phyloP scores from a whole-genome alignment of 257 asterid species.

The Nicotiana obtusifolia region DNA sequence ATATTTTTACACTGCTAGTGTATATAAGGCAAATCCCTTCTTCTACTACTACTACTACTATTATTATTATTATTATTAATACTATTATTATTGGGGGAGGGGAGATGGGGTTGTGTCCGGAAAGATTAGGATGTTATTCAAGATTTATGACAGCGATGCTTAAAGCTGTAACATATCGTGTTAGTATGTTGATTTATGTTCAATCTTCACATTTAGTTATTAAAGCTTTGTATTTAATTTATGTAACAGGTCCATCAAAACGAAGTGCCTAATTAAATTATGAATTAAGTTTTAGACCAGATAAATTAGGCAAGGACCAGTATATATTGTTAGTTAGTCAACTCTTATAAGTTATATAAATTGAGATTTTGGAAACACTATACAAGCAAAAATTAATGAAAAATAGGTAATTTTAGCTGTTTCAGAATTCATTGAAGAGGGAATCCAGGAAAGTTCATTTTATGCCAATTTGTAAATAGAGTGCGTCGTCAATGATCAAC shows the following conservation, averaged over 20 bases:
- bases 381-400: too few species aligned
- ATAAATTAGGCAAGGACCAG: constrained; percentile 5
- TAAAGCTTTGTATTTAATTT: neutral
- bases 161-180: neutral
- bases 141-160: neutral
- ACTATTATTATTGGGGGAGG: too few species aligned
- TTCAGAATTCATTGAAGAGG: neutral
- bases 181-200: neutral
- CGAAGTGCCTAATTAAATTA: neutral
- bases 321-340: neutral
- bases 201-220: neutral
- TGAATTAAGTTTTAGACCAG: neutral
- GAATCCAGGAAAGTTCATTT: too few species aligned
- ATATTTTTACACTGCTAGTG: too few species aligned
- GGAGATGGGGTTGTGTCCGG: too few species aligned
- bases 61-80: too few species aligned
- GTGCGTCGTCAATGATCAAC: too few species aligned
- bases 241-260: neutral
- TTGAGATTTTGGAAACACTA: neutral
- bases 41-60: too few species aligned
- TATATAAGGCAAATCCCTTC: too few species aligned
- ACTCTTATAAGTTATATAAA: neutral
- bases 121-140: too few species aligned
- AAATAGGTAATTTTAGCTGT: neutral
- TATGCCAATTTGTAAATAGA: too few species aligned